These are phyloP conservation scores for Saccharomycopsis selenospora DNA, from an alignment of 805 yeast species.

Conservation along the genomic window DNA sequence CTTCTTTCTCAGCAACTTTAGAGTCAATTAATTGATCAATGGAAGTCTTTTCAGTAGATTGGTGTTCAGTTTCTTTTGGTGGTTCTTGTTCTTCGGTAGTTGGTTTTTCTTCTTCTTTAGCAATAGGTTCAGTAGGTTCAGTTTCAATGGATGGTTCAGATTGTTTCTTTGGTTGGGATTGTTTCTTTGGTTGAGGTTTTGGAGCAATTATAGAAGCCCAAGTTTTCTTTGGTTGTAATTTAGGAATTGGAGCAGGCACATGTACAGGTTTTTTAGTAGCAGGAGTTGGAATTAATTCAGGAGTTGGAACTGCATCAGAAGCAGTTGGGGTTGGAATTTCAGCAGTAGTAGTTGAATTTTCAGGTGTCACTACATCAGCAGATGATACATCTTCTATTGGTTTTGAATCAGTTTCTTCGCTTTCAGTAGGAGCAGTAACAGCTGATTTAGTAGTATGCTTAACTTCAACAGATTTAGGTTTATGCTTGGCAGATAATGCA, in stretches of 20 bases:
- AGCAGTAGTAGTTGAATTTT: background rate
- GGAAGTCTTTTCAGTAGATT: constrained; percentile 11
- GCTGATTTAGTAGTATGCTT: constrained; percentile 22
- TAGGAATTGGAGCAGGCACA: constrained; percentile 26
- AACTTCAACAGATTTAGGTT: constrained; percentile 19
- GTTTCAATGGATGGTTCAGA: background rate
- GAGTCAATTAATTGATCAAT: constrained; percentile 8
- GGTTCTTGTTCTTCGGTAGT: constrained; percentile 3
- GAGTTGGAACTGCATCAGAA: constrained; percentile 13
- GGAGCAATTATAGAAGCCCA: constrained; percentile 72
- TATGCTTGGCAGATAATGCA: constrained; percentile 26
- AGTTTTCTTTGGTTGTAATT: constrained; percentile 32
- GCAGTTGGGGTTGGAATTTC: background rate
- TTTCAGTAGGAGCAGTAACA: constrained; percentile 19
- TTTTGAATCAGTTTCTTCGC: constrained; percentile 16
- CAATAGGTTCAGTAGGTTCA: background rate
- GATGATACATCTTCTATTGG: constrained; percentile 7
- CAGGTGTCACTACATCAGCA: background rate
- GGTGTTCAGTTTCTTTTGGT: constrained; percentile 13
- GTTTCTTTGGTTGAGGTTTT: constrained; percentile 32
- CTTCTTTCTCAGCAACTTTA: background rate
- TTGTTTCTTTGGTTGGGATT: constrained; percentile 15
- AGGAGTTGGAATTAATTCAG: constrained; percentile 33
- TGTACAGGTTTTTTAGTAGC: constrained; percentile 21
- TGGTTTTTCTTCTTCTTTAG: background rate